These are phyloP conservation scores for Arachnomyces sp. DNA, from an alignment of 2,329 filamentous ascomycete species.

Conservation along the genomic window DNA sequence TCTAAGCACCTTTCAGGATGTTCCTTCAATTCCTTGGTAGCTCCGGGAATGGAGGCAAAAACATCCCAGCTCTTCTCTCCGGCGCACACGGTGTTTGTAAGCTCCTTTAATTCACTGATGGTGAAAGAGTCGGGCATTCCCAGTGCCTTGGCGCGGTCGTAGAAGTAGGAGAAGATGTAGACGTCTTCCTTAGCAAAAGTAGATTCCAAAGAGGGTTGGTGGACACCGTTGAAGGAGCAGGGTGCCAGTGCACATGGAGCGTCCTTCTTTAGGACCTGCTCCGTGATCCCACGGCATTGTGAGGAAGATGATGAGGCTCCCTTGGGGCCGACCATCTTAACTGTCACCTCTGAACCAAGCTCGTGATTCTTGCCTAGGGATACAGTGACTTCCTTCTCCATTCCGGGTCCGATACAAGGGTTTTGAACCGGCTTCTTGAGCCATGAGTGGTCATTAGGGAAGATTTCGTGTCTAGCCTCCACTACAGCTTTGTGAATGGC, in stretches of 20 bases:
- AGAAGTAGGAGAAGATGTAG: slow-evolving; percentile 97
- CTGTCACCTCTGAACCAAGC: slow-evolving; percentile 56
- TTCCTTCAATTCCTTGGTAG: slow-evolving; percentile 69
- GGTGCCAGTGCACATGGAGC: slow-evolving; percentile 71
- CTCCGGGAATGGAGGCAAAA: slow-evolving; percentile 68
- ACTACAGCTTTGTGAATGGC: slow-evolving; percentile 72
- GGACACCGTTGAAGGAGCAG: slow-evolving; percentile 97
- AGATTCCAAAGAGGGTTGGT: slow-evolving; percentile 86
- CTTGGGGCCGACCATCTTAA: slow-evolving; percentile 83
- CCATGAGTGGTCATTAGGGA: slow-evolving; percentile 59
- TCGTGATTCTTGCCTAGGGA: slow-evolving; percentile 59
- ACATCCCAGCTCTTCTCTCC: slow-evolving; percentile 71
- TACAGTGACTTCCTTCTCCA: slow-evolving; percentile 65
- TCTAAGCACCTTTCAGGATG: slow-evolving; percentile 91
- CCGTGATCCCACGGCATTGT: slow-evolving; percentile 82
- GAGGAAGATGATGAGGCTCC: slow-evolving; percentile 57
- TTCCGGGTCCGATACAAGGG: slow-evolving; percentile 79
- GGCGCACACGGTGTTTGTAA: slow-evolving; percentile 76
- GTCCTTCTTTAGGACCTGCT: slow-evolving; percentile 87
- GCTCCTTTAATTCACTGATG: slow-evolving; percentile 76
- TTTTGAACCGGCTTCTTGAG: slow-evolving; percentile 64
- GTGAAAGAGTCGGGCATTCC: slow-evolving; percentile 99
- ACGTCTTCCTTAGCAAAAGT: slow-evolving; percentile 88
- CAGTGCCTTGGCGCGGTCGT: slow-evolving; percentile 83
- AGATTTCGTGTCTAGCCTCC: slow-evolving; percentile 59